These are phyloP conservation scores for Mallotus repandus DNA, from an alignment of 441 rosid species.

Conservation along the genomic window DNA sequence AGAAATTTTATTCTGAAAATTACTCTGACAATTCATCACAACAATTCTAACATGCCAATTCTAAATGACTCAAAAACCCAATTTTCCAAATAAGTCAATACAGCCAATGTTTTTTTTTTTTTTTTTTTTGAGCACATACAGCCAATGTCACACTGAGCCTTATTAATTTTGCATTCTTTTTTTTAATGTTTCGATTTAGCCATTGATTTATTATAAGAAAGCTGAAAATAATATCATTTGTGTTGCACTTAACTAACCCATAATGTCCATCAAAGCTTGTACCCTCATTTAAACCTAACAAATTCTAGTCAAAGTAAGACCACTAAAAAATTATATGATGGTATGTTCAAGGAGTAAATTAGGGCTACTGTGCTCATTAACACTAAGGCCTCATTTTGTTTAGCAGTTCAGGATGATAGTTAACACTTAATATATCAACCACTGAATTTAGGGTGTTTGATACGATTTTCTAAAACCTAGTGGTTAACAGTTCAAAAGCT, in stretches of 20 bases:
- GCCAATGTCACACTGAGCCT: not conserved
- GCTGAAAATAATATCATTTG: not conserved
- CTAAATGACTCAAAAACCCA: not conserved
- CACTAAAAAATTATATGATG: not conserved
- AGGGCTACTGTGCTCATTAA: not conserved
- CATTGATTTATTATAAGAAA: not conserved
- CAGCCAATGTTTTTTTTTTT: not conserved
- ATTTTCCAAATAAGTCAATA: not conserved
- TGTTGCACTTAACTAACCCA: not conserved
- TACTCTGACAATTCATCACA: not conserved
- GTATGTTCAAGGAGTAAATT: not conserved
- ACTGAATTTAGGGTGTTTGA: too few relatives aligned
- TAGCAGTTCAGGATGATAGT: too few relatives aligned
- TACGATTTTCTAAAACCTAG: too few relatives aligned
- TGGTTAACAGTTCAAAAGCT: too few relatives aligned
- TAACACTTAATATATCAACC: too few relatives aligned
- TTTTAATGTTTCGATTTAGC: not conserved
- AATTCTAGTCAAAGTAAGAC: not conserved
- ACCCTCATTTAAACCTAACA: conserved; percentile 5
- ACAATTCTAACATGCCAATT: not conserved
- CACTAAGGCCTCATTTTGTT: too few relatives aligned
- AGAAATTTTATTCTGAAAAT: conserved; percentile 5
- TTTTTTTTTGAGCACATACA: not conserved
- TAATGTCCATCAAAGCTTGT: not conserved
- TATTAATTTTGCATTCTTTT: not conserved